Evolutionary conservation across 73 alveolate genomes (phyloP).

Genomic region (Tetrahymena thermophila): DNA sequence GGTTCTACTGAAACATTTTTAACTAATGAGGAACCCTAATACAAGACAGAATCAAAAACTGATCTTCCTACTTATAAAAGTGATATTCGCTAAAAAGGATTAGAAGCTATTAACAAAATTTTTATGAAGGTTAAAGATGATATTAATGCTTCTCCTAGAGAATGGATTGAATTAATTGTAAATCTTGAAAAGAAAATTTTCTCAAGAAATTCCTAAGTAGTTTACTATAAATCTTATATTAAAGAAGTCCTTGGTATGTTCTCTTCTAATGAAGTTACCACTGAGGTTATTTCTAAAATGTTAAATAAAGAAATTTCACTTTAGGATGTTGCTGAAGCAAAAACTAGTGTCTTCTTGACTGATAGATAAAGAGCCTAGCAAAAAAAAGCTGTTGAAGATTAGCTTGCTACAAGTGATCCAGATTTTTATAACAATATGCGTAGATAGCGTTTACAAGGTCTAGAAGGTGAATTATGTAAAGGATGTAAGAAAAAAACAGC

Average conservation of each 20-base stretch:
- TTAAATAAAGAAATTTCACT: slow-evolving; percentile 4
- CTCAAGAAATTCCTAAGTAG: neutral
- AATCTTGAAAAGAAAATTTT: neutral
- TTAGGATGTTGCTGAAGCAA: slow-evolving; percentile 22
- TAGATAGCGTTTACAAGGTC: slow-evolving; percentile 19
- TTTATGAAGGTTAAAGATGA: neutral
- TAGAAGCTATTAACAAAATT: neutral
- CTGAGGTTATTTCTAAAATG: slow-evolving; percentile 9
- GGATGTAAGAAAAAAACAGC: slow-evolving; percentile 24
- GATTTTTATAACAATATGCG: slow-evolving; percentile 22
- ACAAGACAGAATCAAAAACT: neutral
- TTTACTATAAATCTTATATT: neutral
- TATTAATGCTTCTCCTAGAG: neutral
- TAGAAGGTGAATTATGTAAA: slow-evolving; percentile 30
- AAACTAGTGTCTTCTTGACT: slow-evolving; percentile 16
- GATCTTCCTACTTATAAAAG: neutral
- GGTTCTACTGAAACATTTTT: neutral
- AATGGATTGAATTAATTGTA: neutral
- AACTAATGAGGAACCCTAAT: neutral
- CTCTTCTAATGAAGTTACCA: neutral
- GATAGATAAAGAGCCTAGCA: neutral
- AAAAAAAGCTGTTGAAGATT: slow-evolving; percentile 1
- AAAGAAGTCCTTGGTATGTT: neutral
- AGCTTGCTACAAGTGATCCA: slow-evolving; percentile 14
- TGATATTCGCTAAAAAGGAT: neutral